phyloP scores from a whole-genome alignment of 2,329 filamentous ascomycete genomes.

The Exophiala xenobiotica region DNA sequence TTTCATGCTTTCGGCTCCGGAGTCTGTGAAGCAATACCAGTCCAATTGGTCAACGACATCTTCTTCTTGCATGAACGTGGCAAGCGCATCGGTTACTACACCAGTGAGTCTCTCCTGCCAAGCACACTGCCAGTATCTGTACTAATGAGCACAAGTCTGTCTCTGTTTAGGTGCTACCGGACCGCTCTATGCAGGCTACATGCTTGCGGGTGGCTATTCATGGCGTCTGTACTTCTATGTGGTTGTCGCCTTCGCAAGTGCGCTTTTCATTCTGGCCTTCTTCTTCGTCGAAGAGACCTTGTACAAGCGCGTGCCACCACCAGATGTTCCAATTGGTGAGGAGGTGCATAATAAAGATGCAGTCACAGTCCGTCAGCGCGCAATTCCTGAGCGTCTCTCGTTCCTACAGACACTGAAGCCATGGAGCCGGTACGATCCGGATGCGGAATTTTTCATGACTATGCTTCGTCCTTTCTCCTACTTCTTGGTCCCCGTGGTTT shows the following conservation, averaged over 20 bases:
- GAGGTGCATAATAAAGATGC: constrained; percentile 34
- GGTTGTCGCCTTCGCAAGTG: constrained; percentile 54
- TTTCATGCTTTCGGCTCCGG: constrained; percentile 46
- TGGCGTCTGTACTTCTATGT: constrained; percentile 65
- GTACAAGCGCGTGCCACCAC: constrained; percentile 39
- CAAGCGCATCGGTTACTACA: constrained; percentile 59
- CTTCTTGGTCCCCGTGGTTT: constrained; percentile 49
- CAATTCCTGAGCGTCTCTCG: constrained; percentile 41
- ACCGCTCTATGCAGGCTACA: constrained; percentile 60
- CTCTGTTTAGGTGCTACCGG: constrained; percentile 36
- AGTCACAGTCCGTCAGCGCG: constrained; percentile 29
- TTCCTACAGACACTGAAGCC: constrained; percentile 46
- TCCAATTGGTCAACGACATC: constrained; percentile 51
- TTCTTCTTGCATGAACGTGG: constrained; percentile 50
- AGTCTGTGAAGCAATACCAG: constrained; percentile 48
- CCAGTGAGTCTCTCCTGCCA: constrained; percentile 29
- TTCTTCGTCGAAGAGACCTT: constrained; percentile 62
- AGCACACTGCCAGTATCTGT: too few relatives aligned
- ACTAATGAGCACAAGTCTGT: constrained; percentile 32
- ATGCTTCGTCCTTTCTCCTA: constrained; percentile 49
- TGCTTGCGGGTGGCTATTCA: constrained; percentile 58
- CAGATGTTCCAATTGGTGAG: constrained; percentile 5
- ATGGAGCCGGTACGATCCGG: constrained; percentile 45
- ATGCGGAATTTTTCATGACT: constrained; percentile 48
- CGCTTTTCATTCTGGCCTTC: constrained; percentile 49